Evolutionary conservation across 768 basidiomycete genomes (phyloP), one percentile per base, ranked within the genome.

Genomic region (Suillus spraguei): DNA sequence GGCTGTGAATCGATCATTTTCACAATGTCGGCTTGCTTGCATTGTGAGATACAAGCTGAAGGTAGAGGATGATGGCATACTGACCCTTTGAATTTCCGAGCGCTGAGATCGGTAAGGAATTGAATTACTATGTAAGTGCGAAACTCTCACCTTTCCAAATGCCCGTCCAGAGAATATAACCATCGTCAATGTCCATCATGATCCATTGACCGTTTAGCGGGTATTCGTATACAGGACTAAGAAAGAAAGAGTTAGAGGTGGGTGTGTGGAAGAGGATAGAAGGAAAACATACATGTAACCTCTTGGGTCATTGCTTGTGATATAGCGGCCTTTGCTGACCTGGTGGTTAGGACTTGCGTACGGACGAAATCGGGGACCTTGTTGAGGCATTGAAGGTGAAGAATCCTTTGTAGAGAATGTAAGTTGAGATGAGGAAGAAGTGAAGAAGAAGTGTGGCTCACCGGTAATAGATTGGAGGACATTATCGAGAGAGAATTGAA

Each of bases 101-200:
- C 38, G 92, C 92, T 94, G 69, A 16, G 63, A 32, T 10, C 24
- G 13, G 59, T 5, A 53, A 56, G 61, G 4, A 42, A 49, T 10
- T 56, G 49, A 36, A 7, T 44, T 28, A 42, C 20, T n/a, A 53
- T 38, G 36, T 9, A 0, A 32, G 53, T 22, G 28, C 0, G 52
- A 63, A 22, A 10, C 4, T 11, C 79, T 64, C 63, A 92, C 92
- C 93, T 83, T 95, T 95, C 94, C 94, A 95, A 60, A 95, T 95
- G 11, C 92, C 91, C 1, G 94, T 95, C 93, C 94, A 95, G 20
- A 94, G 80, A 63, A 95, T 89, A 73, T 93, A 95, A 4, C 94
- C 94, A 72, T 94, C 93, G 73, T 95, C 94, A 71, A 92, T 90
- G 78, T 95, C 94, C 86, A 95, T 93, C 94, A 95, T 95, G 70